Conservation (phyloP, 345 rosid genomes). For the Acer yangbiense region DNA sequence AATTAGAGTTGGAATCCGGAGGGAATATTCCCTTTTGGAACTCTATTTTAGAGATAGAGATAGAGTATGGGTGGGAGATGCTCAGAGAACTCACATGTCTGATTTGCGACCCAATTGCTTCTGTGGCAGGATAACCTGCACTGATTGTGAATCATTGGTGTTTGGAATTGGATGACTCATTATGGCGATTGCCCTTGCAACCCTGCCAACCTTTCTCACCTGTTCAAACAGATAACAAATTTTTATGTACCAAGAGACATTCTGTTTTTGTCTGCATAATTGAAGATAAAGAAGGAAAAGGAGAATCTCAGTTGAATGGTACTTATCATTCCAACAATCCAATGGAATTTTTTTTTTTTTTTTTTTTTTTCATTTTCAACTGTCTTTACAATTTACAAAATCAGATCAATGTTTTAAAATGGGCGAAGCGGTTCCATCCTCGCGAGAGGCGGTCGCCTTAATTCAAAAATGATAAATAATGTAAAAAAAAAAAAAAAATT, state of each 20-base stretch:
- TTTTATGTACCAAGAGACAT: slow-evolving; percentile 15
- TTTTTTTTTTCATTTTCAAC: background rate
- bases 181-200: slow-evolving; percentile 88
- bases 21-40: too few relatives aligned
- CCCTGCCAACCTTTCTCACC: slow-evolving; percentile 87
- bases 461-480: too few relatives aligned
- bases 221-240: slow-evolving; percentile 32
- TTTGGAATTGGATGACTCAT: slow-evolving; percentile 97
- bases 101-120: slow-evolving; percentile 95
- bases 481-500: too few relatives aligned
- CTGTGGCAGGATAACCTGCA: slow-evolving; percentile 91
- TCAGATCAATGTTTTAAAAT: background rate
- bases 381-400: background rate
- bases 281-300: background rate
- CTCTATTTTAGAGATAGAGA: too few relatives aligned
- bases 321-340: background rate
- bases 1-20: too few relatives aligned
- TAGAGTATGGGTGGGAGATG: too few relatives aligned
- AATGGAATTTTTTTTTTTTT: background rate
- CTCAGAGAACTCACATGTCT: slow-evolving; percentile 55
- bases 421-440: too few relatives aligned
- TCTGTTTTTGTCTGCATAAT: slow-evolving; percentile 3
- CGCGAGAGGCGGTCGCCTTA: too few relatives aligned
- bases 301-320: background rate
- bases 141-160: slow-evolving; percentile 88